These are phyloP conservation scores for Yamadazyma conglobata DNA, from an alignment of 1,139 yeast species.

Conservation along the genomic window DNA sequence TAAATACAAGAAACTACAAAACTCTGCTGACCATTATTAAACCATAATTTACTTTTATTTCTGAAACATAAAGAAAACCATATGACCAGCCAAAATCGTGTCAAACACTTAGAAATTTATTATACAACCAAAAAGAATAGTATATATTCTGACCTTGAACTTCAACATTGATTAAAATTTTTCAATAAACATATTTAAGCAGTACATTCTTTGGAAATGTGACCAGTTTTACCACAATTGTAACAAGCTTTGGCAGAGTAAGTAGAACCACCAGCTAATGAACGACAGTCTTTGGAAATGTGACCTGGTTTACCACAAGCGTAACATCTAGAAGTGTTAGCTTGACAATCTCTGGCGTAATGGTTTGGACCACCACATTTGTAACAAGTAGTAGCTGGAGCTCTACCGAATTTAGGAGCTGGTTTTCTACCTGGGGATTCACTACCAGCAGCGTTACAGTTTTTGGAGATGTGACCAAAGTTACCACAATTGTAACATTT, in stretches of 20 bases:
- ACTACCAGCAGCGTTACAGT: conserved; percentile 48
- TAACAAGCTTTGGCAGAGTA: conserved; percentile 46
- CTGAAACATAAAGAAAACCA: neutral
- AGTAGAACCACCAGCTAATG: conserved; percentile 38
- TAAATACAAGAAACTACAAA: conserved; percentile 7
- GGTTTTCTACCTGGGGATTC: conserved; percentile 17
- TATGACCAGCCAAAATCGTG: conserved; percentile 2
- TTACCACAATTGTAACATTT: conserved; percentile 60
- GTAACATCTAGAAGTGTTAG: conserved; percentile 73
- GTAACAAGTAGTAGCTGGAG: conserved; percentile 63
- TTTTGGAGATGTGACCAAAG: conserved; percentile 79
- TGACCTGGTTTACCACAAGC: conserved; percentile 92
- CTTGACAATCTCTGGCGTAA: conserved; percentile 88
- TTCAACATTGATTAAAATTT: too few relatives aligned
- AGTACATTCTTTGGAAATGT: conserved; percentile 35
- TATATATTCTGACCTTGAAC: neutral
- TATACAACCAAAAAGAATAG: too few relatives aligned
- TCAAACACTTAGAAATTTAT: neutral
- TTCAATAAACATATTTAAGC: conserved; percentile 11
- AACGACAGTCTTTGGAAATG: conserved; percentile 77
- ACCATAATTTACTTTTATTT: neutral
- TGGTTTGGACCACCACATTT: conserved; percentile 94
- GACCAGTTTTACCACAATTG: conserved; percentile 39
- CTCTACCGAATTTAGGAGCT: conserved; percentile 19
- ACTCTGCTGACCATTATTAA: conserved; percentile 6